Conservation (phyloP, 345 rosid species). For the Citrus medica region DNA sequence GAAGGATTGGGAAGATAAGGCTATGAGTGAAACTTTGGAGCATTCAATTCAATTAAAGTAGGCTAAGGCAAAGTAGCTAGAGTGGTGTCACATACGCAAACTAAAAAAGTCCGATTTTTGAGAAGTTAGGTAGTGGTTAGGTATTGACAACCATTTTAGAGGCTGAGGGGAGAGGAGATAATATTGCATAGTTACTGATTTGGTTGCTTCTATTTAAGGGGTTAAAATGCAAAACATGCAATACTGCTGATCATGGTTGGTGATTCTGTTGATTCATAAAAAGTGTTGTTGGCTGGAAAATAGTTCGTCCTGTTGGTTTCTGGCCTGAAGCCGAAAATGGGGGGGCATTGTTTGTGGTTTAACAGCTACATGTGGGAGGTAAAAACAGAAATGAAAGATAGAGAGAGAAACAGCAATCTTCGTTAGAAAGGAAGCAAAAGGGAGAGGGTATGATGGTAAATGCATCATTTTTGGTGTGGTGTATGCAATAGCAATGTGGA, state of each 20-base stretch:
- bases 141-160: background rate
- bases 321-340: slow-evolving; percentile 8
- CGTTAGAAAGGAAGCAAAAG: slow-evolving; percentile 3
- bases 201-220: background rate
- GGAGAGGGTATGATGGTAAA: slow-evolving; percentile 16
- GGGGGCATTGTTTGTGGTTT: background rate
- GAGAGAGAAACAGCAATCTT: slow-evolving; percentile 2
- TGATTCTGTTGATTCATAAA: background rate
- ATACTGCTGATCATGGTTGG: background rate
- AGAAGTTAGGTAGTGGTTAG: slow-evolving; percentile 11
- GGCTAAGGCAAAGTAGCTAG: background rate
- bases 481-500: background rate
- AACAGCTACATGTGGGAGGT: background rate
- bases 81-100: slow-evolving; percentile 3
- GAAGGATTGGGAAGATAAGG: background rate
- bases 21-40: background rate
- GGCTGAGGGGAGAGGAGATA: background rate
- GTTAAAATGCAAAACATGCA: background rate
- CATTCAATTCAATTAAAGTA: too few species aligned
- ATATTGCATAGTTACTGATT: background rate
- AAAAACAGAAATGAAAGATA: background rate
- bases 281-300: background rate
- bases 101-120: background rate
- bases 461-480: background rate
- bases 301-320: background rate